Evolutionary conservation across 2,329 filamentous ascomycete genomes (phyloP).

Genomic region (Rutstroemia sp.): DNA sequence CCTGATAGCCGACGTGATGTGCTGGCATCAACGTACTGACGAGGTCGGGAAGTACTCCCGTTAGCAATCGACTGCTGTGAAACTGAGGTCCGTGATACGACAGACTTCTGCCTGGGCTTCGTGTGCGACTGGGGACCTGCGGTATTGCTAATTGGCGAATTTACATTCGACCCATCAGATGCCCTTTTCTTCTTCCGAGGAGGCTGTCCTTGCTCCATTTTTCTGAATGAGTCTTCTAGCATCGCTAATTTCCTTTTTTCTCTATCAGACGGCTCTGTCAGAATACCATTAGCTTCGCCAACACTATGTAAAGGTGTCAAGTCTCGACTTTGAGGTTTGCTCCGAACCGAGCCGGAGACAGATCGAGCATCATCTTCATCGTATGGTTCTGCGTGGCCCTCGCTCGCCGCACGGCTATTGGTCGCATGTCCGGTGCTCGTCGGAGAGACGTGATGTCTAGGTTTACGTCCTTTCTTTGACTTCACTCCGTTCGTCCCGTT

Average conservation of each 20-base stretch:
- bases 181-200: constrained; percentile 55
- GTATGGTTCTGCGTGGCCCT: constrained; percentile 48
- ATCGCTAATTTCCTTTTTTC: constrained; percentile 61
- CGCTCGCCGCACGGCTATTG: constrained; percentile 57
- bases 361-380: constrained; percentile 47
- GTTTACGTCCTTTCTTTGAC: constrained; percentile 35
- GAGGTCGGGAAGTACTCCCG: constrained; percentile 17
- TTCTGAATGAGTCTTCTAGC: constrained; percentile 57
- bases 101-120: constrained; percentile 28
- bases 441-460: constrained; percentile 50
- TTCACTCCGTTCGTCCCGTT: constrained; percentile 29
- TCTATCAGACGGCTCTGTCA: constrained; percentile 54
- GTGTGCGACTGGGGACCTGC: constrained; percentile 20
- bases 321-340: constrained; percentile 61
- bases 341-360: constrained; percentile 44
- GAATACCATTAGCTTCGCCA: constrained; percentile 45
- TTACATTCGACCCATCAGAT: constrained; percentile 42
- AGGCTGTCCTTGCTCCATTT: constrained; percentile 51
- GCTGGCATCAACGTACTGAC: constrained; percentile 27
- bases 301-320: constrained; percentile 47
- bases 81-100: constrained; percentile 19
- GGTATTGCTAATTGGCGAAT: constrained; percentile 10
- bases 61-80: constrained; percentile 18
- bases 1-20: constrained; percentile 26
- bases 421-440: constrained; percentile 55